Evolutionary conservation across 2,329 filamentous ascomycete species (phyloP), one percentile per base, ranked within the genome.

Genomic region (Aspergillus felis): DNA sequence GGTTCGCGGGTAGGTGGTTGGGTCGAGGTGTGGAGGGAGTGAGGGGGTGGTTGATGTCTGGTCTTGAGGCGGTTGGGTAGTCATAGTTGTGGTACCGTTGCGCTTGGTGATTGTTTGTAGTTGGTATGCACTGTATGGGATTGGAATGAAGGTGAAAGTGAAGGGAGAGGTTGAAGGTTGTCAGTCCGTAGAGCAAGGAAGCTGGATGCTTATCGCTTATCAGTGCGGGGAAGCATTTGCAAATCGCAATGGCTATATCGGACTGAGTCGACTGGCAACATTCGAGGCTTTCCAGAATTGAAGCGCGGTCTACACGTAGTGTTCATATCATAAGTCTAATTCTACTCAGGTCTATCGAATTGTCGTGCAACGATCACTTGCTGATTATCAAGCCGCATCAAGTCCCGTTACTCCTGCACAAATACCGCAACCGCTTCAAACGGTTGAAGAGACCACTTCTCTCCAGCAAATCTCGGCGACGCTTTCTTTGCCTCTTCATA

Each of bases 1-100:
- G 54, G 63, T 71, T 61, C 73, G 74, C 24, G 75, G 74, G 62
- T 76, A 78, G 57, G 74, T 77, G 32, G 65, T 62, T 44, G 74
- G 74, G 63, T 76, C 69, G 54, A 73, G 73, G 54, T 75, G 67
- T 1, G 71, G 51, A 35, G 69, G 71, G 17, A 65, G 53, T 10
- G 58, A 22, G 12, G 46, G 8, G 38, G 51, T 49, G 8, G 35
- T 3, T 5, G 35, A 22, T 32, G 10, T 22, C 4, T 9, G 25
- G 2, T 20, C 25, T 51, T 51, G 50, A 22, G 25, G 50, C 29
- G 28, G 22, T 38, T 27, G 51, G 22, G 35, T 27, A 22, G 52
- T 7, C 35, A n/a, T 28, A 4, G 52, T 48, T 46, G 7, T 7
- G 38, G 17, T 46, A 25, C 12, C 32, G 6, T 46, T 46, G 3